Base-by-base conservation (phyloP, 306 rosid genomes). In the Vigna radiata region DNA sequence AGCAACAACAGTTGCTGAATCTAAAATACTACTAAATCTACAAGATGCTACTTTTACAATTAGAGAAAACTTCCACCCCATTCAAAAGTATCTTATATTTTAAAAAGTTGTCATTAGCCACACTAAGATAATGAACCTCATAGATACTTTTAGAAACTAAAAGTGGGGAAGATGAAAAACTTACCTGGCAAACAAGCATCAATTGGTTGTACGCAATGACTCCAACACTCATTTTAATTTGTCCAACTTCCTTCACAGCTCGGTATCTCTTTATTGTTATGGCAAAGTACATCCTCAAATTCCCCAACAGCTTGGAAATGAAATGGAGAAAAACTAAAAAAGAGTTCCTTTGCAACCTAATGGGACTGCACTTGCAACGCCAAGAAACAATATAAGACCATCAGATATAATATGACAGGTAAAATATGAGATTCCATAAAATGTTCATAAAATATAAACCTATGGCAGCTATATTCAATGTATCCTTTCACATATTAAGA, bases 121-220 rank as follows among this genome's bases (percentile, higher is more conserved):
- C 4, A 18, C 21, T 12, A 62, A 73, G 17, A 75, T 44, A 44
- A 44, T 16, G 12, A n/a, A 50, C 33, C 49, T 79, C 58, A 36
- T 68, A 5, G 39, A 21, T 68, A 43, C 8, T 7, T 48, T 29
- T 2, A 18, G 49, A 72, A 74, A 52, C 65, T 37, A 6, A 12
- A 78, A 44, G 75, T 6, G 46, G 44, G 74, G 62, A 73, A 44
- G 5, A 33, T 70, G 69, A 46, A 16, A 48, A 23, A 56, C 70
- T 56, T 82, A 91, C 98, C 97, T 94, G 97, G 83, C 93, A 94
- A 86, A 94, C 97, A 88, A 91, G 92, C 89, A 92, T 94, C 85
- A 90, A 87, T 84, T 87, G 96, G 55, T 79, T 89, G 85, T 90
- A 91, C 27, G 97, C 89, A 73, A 89, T 87, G 72, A 88, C 75